Base-by-base conservation (phyloP, 768 basidiomycete genomes). In the Boletales sp. region DNA sequence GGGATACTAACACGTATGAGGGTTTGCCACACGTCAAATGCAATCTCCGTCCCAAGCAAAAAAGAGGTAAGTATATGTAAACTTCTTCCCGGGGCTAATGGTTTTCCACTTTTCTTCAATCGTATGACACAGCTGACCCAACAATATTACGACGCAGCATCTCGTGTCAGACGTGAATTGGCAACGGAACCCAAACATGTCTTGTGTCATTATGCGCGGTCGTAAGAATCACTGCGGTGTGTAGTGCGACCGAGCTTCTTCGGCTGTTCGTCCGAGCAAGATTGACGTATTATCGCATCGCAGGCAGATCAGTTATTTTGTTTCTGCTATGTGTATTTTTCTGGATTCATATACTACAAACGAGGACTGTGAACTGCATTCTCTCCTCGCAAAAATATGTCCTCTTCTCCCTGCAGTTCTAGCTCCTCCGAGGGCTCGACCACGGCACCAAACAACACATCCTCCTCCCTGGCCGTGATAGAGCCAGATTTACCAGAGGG, bases 401-500 rank as follows among this genome's bases (percentile, higher is more conserved):
- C 17, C 14, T 35, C 19, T 17, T 11, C 40, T 17, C 34, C n/a
- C 2, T 8, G 9, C 4, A 30, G 14, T 14, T 37, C 39, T 34
- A 32, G 1, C 29, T 8, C 34, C 38, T 21, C 31, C 0, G 36
- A 34, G 27, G 37, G 40, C 2, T 19, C 17, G 0, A 30, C 19
- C 4, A 0, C 18, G n/a, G 36, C 1, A 1, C 29, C 19, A 5
- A 42, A 40, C 8, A 8, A 53, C n/a, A 4, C 6, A 38, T 32
- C 43, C 8, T 43, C 40, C 31, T 11, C 36, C 4, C 19, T 31
- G 13, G 12, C 30, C 3, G 1, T 12, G 6, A 10, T 21, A 9
- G 47, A 52, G 19, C 30, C 40, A 9, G 57, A 49, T 8, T 31
- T 49, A 8, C 51, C 57, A 2, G 60, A 59, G 6, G 53, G 47